Evolutionary conservation across 768 basidiomycete species (phyloP).

Genomic region (Agaricus sinodeliciosus): DNA sequence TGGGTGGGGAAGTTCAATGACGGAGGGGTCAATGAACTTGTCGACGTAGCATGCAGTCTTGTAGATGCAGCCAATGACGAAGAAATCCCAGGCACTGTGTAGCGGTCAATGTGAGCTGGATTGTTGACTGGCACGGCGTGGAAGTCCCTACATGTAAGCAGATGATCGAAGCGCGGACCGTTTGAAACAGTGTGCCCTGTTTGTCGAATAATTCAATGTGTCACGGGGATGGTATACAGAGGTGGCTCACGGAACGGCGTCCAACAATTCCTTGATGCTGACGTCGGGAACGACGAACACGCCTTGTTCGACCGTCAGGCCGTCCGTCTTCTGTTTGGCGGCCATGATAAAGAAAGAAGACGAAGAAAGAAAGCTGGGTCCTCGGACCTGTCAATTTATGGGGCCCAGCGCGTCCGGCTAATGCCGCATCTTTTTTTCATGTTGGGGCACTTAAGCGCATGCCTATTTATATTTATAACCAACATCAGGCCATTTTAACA

Average conservation of each 20-base stretch:
- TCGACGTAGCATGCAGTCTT: slow-evolving; percentile 63
- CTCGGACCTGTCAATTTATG: slow-evolving; percentile 19
- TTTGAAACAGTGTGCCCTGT: slow-evolving; percentile 81
- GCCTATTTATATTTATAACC: too few species aligned
- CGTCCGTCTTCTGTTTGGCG: slow-evolving; percentile 23
- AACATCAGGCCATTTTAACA: too few species aligned
- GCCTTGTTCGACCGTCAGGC: slow-evolving; percentile 44
- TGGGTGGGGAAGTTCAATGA: slow-evolving; percentile 51
- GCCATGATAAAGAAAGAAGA: slow-evolving; percentile 22
- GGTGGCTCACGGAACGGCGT: slow-evolving; percentile 68
- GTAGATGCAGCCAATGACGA: slow-evolving; percentile 63
- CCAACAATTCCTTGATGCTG: slow-evolving; percentile 80
- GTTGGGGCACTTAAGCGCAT: background rate
- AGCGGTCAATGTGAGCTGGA: background rate
- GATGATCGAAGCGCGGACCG: slow-evolving; percentile 80
- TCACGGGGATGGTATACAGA: background rate
- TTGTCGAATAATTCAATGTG: slow-evolving; percentile 4
- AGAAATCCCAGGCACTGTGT: slow-evolving; percentile 70
- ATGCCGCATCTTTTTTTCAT: slow-evolving; percentile 12
- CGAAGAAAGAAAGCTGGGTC: slow-evolving; percentile 10
- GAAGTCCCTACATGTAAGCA: slow-evolving; percentile 58
- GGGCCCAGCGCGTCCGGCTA: slow-evolving; percentile 15
- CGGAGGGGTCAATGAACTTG: slow-evolving; percentile 48
- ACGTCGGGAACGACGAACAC: slow-evolving; percentile 73
- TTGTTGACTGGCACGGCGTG: background rate